These are phyloP conservation scores for Henningerozyma blattae DNA, from an alignment of 805 yeast genomes.

Conservation along the genomic window DNA sequence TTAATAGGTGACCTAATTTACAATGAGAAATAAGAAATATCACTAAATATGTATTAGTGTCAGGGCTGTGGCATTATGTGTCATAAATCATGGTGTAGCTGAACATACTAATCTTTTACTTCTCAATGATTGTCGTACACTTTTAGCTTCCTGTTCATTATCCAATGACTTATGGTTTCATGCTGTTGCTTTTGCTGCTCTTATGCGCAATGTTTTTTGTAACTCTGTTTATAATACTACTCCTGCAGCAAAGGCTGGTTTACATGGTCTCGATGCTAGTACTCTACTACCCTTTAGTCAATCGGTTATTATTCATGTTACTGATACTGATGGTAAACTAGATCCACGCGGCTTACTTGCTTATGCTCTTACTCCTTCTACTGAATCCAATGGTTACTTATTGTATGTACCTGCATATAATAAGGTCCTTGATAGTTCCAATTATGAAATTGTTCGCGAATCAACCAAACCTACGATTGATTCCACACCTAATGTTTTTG, in stretches of 20 bases:
- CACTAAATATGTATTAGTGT: no score
- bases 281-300: conserved; percentile 6
- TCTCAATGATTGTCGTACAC: conserved; percentile 7
- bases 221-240: not conserved
- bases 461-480: no score
- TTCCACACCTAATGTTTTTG: no score
- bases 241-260: conserved; percentile 2
- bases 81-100: conserved; percentile 9
- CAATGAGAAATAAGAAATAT: no score
- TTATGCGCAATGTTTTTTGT: conserved; percentile 2
- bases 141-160: conserved; percentile 2
- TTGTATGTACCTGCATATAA: conserved; percentile 1
- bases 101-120: conserved; percentile 6
- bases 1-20: no score
- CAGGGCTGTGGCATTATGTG: no score
- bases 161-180: conserved; percentile 6
- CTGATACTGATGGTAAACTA: not conserved
- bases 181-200: conserved; percentile 5
- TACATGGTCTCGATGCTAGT: conserved; percentile 2
- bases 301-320: conserved; percentile 3
- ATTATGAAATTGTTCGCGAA: no score
- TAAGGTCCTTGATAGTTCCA: conserved; percentile 1
- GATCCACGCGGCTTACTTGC: conserved; percentile 1
- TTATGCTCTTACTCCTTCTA: conserved; percentile 2
- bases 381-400: conserved; percentile 3